phyloP scores from a whole-genome alignment of 108 stramenopile species.

The Pseudonitzschia delicatissima region DNA sequence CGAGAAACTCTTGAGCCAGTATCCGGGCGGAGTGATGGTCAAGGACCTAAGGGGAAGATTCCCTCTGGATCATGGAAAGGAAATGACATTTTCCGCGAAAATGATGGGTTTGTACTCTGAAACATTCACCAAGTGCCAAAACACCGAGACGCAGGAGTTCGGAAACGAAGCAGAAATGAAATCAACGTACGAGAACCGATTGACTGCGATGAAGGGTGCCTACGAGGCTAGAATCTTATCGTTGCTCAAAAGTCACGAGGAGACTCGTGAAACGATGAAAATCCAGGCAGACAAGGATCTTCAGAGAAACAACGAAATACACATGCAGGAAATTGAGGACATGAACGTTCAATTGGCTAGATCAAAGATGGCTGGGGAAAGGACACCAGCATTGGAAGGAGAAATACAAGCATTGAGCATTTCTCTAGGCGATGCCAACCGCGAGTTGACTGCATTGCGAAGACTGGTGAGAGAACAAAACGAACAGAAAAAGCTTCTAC shows the following conservation, averaged over 20 bases:
- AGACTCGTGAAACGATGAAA: conserved; percentile 19
- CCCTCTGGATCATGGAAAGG: conserved; percentile 42
- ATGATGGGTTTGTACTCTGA: conserved; percentile 42
- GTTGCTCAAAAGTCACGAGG: conserved; percentile 19
- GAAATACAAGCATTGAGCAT: conserved; percentile 52
- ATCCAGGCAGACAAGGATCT: conserved; percentile 33
- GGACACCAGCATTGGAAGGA: conserved; percentile 72
- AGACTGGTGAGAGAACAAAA: conserved; percentile 18
- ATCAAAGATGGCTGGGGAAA: conserved; percentile 39
- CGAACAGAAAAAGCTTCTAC: conserved; percentile 8
- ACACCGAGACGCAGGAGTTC: neutral
- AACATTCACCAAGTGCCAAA: conserved; percentile 17
- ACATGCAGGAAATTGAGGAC: conserved; percentile 31
- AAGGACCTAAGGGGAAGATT: conserved; percentile 49
- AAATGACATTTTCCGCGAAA: conserved; percentile 28
- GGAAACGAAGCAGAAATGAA: neutral
- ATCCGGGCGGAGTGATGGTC: conserved; percentile 56
- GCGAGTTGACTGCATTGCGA: conserved; percentile 20
- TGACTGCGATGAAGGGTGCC: conserved; percentile 8
- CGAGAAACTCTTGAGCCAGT: conserved; percentile 56
- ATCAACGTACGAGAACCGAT: conserved; percentile 7
- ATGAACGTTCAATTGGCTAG: conserved; percentile 23
- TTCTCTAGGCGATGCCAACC: conserved; percentile 16
- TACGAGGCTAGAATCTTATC: conserved; percentile 22
- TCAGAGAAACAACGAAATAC: neutral